A percentile compares a stretch with the other conserved stretches of the same genome.
These are phyloP conservation scores for Zymoseptoria brevis DNA, from an alignment of 2,329 filamentous ascomycete species.

Conservation along the genomic window DNA sequence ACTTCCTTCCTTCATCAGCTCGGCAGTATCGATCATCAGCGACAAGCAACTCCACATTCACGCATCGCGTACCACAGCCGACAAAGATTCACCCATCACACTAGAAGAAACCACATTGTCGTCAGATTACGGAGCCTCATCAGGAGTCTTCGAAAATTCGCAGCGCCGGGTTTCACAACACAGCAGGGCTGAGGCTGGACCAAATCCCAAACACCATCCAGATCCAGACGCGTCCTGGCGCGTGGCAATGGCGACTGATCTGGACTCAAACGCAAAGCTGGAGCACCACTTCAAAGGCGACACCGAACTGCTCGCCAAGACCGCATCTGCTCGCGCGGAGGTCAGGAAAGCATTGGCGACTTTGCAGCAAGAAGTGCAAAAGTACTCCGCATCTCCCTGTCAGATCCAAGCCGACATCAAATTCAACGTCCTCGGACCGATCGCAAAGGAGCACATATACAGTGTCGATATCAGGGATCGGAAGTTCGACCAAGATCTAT, in stretches of 20 bases:
- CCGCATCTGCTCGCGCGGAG: conserved; percentile 15
- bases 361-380: conserved; percentile 17
- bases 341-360: conserved; percentile 14
- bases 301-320: conserved; percentile 15
- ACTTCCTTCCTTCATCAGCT: too few species aligned
- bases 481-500: conserved; percentile 12
- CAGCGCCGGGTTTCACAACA: not conserved
- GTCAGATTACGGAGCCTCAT: too few species aligned
- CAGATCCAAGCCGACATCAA: conserved; percentile 19
- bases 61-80: too few species aligned
- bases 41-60: too few species aligned
- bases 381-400: conserved; percentile 10
- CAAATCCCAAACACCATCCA: not conserved
- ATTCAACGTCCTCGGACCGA: conserved; percentile 13
- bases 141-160: too few species aligned
- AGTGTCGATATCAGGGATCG: conserved; percentile 15
- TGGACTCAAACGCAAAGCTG: not conserved
- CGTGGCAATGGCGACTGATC: not conserved
- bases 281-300: conserved; percentile 23
- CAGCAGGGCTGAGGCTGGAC: not conserved
- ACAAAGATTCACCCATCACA: too few species aligned
- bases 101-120: too few species aligned
- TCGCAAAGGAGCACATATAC: conserved; percentile 17
- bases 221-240: not conserved
- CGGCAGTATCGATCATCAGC: too few species aligned